These are phyloP conservation scores for Pythium pyrilobum DNA, from an alignment of 352 stramenopile genomes.

Conservation along the genomic window DNA sequence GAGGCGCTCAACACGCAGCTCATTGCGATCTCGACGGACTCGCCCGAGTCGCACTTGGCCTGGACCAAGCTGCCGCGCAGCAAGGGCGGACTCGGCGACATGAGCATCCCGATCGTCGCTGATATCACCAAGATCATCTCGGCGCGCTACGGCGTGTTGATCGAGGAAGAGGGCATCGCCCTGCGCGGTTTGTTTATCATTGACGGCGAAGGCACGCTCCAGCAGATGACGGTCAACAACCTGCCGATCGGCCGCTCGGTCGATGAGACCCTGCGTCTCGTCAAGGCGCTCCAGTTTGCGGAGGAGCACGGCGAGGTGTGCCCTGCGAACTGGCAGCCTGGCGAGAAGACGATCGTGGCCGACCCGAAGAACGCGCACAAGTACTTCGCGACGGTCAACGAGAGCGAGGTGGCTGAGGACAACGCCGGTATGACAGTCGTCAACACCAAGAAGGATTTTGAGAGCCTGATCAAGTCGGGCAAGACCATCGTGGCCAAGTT, in stretches of 20 bases:
- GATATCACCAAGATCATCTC: slow-evolving; percentile 92
- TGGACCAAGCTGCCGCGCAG: slow-evolving; percentile 87
- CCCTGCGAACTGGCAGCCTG: slow-evolving; percentile 91
- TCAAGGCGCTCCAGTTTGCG: slow-evolving; percentile 91
- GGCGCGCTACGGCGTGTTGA: slow-evolving; percentile 88
- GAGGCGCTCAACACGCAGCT: slow-evolving; percentile 85
- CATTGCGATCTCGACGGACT: slow-evolving; percentile 88
- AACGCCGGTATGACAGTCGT: slow-evolving; percentile 39
- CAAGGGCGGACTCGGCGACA: slow-evolving; percentile 89
- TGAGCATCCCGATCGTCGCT: slow-evolving; percentile 91
- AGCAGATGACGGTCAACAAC: slow-evolving; percentile 91
- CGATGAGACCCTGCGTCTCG: slow-evolving; percentile 89
- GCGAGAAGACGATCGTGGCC: slow-evolving; percentile 85
- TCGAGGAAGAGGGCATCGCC: slow-evolving; percentile 80
- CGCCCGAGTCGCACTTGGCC: slow-evolving; percentile 86
- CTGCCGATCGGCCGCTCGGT: slow-evolving; percentile 89
- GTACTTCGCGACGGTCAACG: slow-evolving; percentile 78
- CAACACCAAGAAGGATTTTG: slow-evolving; percentile 57
- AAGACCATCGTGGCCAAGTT: slow-evolving; percentile 79
- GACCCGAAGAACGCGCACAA: slow-evolving; percentile 78
- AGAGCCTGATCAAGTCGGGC: slow-evolving; percentile 54
- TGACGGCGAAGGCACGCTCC: slow-evolving; percentile 80
- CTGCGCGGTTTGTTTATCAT: slow-evolving; percentile 93
- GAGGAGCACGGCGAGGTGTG: slow-evolving; percentile 92
- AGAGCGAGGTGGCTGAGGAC: slow-evolving; percentile 29